phyloP scores from a whole-genome alignment of 345 rosid genomes.

The Euclidium syriacum region DNA sequence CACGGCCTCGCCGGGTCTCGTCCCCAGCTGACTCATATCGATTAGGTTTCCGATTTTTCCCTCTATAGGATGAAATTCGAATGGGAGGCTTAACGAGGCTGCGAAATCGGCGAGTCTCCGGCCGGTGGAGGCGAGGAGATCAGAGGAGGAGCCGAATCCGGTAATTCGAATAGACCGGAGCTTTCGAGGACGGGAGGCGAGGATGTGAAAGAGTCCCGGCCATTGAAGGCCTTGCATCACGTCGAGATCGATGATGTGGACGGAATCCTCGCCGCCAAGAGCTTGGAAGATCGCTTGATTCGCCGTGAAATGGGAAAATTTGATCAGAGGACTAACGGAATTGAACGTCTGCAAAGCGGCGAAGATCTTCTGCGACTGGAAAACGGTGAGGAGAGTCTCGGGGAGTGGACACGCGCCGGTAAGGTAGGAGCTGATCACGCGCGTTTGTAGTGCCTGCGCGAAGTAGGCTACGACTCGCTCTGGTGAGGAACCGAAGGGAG shows the following conservation, averaged over 20 bases:
- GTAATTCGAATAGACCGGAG: constrained; percentile 73
- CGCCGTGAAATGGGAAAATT: constrained; percentile 96
- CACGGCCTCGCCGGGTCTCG: constrained; percentile 55
- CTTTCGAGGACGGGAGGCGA: constrained; percentile 74
- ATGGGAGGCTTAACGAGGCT: constrained; percentile 60
- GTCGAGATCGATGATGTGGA: constrained; percentile 90
- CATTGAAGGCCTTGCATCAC: constrained; percentile 99
- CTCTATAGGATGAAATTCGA: constrained; percentile 71
- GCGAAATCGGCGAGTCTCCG: constrained; percentile 86
- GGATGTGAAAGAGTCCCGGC: constrained; percentile 97
- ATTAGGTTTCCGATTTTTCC: constrained; percentile 68
- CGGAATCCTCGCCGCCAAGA: constrained; percentile 66
- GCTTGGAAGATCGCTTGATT: constrained; percentile 93
- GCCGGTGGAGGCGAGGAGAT: constrained; percentile 80
- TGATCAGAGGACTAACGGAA: constrained; percentile 67
- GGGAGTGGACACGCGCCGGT: constrained; percentile 49
- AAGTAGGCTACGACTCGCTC: constrained; percentile 92
- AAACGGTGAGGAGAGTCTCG: constrained; percentile 47
- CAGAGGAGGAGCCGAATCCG: constrained; percentile 80
- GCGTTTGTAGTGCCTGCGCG: constrained; percentile 73
- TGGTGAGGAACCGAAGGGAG: constrained; percentile 89
- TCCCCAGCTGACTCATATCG: constrained; percentile 56
- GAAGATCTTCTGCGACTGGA: constrained; percentile 68
- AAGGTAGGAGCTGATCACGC: constrained; percentile 75
- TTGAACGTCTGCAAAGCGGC: constrained; percentile 79